Conservation (phyloP, 805 yeast genomes). For the Diddensiella transvaalensis region DNA sequence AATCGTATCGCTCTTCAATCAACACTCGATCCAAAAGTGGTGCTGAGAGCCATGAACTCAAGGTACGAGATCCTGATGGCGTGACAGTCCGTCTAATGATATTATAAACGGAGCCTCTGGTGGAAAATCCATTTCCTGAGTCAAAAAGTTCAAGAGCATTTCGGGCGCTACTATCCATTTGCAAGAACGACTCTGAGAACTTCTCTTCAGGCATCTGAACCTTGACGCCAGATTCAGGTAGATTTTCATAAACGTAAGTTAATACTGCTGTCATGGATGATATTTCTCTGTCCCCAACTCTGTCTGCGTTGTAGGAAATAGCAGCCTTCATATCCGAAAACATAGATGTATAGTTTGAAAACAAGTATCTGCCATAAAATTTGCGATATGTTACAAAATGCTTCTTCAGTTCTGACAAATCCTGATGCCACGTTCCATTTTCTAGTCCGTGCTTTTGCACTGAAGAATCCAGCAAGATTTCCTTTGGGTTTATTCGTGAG, state of each 20-base stretch:
- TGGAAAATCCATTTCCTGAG: slow-evolving; percentile 42
- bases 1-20: slow-evolving; percentile 52
- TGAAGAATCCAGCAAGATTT: slow-evolving; percentile 50
- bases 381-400: slow-evolving; percentile 57
- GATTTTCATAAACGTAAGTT: slow-evolving; percentile 65
- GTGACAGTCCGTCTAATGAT: slow-evolving; percentile 73
- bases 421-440: slow-evolving; percentile 53
- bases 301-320: slow-evolving; percentile 19
- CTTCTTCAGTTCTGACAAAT: slow-evolving; percentile 53
- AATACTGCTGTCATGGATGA: slow-evolving; percentile 61
- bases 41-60: slow-evolving; percentile 76
- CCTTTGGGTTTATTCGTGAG: slow-evolving; percentile 76
- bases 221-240: slow-evolving; percentile 63
- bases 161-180: slow-evolving; percentile 58
- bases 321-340: slow-evolving; percentile 36
- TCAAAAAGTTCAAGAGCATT: slow-evolving; percentile 56
- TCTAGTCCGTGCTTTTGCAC: slow-evolving; percentile 31
- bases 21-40: slow-evolving; percentile 64
- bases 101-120: slow-evolving; percentile 68
- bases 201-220: slow-evolving; percentile 66
- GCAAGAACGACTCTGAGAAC: slow-evolving; percentile 52
- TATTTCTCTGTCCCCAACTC: slow-evolving; percentile 38
- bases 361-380: slow-evolving; percentile 39
- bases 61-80: slow-evolving; percentile 72
- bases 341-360: slow-evolving; percentile 38